Conservation (phyloP, 495 filamentous ascomycete species). For the Penicillium psychrofluorescens region DNA sequence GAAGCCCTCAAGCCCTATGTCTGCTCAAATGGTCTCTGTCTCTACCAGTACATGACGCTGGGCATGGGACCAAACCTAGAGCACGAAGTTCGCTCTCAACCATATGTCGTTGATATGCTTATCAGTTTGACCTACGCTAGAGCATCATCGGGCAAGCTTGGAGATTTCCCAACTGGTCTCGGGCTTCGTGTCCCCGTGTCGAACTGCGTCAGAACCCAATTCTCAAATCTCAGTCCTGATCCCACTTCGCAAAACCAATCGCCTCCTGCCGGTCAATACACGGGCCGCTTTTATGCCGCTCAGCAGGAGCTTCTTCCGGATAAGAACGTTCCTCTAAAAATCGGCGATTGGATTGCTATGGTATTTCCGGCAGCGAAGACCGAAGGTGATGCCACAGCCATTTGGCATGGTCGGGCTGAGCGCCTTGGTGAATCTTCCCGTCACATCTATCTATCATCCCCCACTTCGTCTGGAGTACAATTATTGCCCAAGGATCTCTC, state of each 20-base stretch:
- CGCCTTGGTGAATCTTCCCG: not conserved
- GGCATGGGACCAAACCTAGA: constrained; percentile 83
- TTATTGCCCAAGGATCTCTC: not conserved
- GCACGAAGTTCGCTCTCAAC: constrained; percentile 72
- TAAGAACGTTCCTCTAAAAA: constrained; percentile 21
- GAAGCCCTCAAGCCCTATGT: constrained; percentile 91
- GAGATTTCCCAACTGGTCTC: constrained; percentile 63
- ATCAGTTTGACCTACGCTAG: constrained; percentile 73
- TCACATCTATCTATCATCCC: constrained; percentile 10
- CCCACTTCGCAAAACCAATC: not conserved
- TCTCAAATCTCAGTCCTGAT: not conserved
- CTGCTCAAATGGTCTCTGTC: constrained; percentile 70
- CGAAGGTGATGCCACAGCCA: not conserved
- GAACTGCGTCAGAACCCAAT: no score
- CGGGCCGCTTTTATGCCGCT: constrained; percentile 14
- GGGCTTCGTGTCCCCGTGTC: constrained; percentile 54
- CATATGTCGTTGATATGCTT: constrained; percentile 79
- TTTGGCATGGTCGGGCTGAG: constrained; percentile 19
- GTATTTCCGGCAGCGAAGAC: constrained; percentile 18
- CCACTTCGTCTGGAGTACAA: constrained; percentile 2
- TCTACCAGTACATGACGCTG: constrained; percentile 88
- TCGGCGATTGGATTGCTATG: constrained; percentile 52
- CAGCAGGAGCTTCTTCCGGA: constrained; percentile 38
- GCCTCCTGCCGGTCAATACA: not conserved
- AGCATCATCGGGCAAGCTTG: constrained; percentile 34